Evolutionary conservation across 768 basidiomycete species (phyloP).

Genomic region (Rossbeevera mucosa): DNA sequence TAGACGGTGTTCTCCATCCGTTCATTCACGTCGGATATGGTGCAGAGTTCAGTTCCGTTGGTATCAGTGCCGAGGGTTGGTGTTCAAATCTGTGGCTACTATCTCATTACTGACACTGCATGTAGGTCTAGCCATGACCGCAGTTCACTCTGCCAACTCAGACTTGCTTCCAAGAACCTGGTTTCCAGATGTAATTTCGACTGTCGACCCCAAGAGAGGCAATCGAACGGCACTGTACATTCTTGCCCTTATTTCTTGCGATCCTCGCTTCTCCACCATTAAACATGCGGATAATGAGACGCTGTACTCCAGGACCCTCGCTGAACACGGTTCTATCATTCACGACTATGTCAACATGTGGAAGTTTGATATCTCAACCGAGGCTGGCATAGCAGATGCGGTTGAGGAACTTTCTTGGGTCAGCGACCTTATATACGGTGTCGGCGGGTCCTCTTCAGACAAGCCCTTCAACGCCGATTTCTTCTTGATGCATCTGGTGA

Average conservation of each 20-base stretch:
- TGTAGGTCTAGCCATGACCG: slow-evolving; percentile 53
- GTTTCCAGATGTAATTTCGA: slow-evolving; percentile 20
- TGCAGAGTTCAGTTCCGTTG: slow-evolving; percentile 56
- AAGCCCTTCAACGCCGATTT: slow-evolving; percentile 63
- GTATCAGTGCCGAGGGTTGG: slow-evolving; percentile 59
- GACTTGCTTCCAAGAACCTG: slow-evolving; percentile 19
- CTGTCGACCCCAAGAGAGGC: slow-evolving; percentile 3
- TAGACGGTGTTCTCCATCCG: slow-evolving; percentile 58
- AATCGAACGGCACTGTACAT: slow-evolving; percentile 42
- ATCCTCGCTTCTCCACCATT: slow-evolving; percentile 34
- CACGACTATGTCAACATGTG: slow-evolving; percentile 43
- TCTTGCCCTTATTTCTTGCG: slow-evolving; percentile 49
- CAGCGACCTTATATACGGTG: slow-evolving; percentile 52
- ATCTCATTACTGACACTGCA: slow-evolving; percentile 21
- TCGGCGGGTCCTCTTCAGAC: slow-evolving; percentile 45
- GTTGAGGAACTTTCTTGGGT: slow-evolving; percentile 62
- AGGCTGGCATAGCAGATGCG: slow-evolving; percentile 42
- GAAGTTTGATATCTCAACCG: slow-evolving; percentile 37
- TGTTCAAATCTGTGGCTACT: slow-evolving; percentile 32
- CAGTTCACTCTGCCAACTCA: slow-evolving; percentile 24
- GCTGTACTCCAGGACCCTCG: slow-evolving; percentile 27
- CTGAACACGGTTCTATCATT: slow-evolving; percentile 36
- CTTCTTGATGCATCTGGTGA: slow-evolving; percentile 67
- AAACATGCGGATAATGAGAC: slow-evolving; percentile 24
- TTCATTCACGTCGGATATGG: slow-evolving; percentile 63